Evolutionary conservation across 257 asterid genomes (phyloP).

Genomic region (Nicotiana tabacum): DNA sequence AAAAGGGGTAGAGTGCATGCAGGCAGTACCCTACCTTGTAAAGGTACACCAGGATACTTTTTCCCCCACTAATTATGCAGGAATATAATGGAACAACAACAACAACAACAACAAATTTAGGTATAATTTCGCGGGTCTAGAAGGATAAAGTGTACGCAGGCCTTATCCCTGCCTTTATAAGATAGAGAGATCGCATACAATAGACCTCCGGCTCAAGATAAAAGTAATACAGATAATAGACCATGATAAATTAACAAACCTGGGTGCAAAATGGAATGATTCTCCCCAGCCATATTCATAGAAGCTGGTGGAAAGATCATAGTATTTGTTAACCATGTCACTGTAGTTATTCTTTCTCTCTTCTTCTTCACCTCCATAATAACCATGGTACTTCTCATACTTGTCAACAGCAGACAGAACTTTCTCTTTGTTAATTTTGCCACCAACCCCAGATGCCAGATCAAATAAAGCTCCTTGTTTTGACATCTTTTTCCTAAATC

Average conservation of each 20-base stretch:
- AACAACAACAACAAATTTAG: too few relatives aligned
- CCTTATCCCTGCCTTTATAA: too few relatives aligned
- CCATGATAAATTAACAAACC: conserved; percentile 30
- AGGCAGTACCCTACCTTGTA: too few relatives aligned
- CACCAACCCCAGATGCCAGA: conserved; percentile 94
- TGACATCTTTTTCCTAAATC: conserved; percentile 44
- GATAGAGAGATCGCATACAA: too few relatives aligned
- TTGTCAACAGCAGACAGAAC: conserved; percentile 88
- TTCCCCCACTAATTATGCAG: too few relatives aligned
- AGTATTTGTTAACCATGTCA: conserved; percentile 95
- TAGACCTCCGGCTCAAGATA: too few relatives aligned
- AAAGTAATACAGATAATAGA: background rate
- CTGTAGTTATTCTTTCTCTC: conserved; percentile 87
- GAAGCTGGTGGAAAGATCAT: conserved; percentile 97
- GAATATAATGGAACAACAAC: too few relatives aligned
- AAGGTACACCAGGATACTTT: too few relatives aligned
- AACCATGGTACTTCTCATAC: conserved; percentile 94
- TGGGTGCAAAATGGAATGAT: conserved; percentile 96
- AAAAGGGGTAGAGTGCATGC: too few relatives aligned
- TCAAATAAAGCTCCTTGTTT: conserved; percentile 60
- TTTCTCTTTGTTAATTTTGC: conserved; percentile 62
- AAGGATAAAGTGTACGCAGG: too few relatives aligned
- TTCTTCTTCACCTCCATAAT: conserved; percentile 84
- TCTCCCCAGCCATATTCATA: conserved; percentile 99
- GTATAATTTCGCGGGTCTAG: too few relatives aligned